Evolutionary conservation across 2,329 filamentous ascomycete genomes (phyloP).

Genomic region (Cladobotryum protrusum): DNA sequence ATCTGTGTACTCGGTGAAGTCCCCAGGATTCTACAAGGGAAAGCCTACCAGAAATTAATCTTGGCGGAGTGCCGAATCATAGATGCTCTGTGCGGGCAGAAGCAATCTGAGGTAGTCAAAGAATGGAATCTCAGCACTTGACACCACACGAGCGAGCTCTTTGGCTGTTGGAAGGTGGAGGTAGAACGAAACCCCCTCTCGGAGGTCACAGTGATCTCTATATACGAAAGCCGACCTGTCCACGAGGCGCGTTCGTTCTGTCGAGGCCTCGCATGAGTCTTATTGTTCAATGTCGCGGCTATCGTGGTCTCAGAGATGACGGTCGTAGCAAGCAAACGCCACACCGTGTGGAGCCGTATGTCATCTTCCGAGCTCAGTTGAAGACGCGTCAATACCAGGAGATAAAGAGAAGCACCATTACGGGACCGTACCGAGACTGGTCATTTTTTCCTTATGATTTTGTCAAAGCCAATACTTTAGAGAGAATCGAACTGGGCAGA

Average conservation of each 20-base stretch:
- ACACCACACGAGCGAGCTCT: background rate
- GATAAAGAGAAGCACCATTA: conserved; percentile 11
- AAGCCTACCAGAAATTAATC: too few relatives aligned
- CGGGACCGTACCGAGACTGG: conserved; percentile 21
- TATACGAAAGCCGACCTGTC: background rate
- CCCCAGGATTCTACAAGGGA: too few relatives aligned
- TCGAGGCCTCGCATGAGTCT: conserved; percentile 64
- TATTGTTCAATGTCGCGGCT: conserved; percentile 73
- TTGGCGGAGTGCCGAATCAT: too few relatives aligned
- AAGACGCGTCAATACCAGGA: conserved; percentile 20
- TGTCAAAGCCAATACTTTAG: conserved; percentile 46
- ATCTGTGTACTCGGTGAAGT: too few relatives aligned
- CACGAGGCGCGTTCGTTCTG: conserved; percentile 40
- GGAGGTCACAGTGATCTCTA: background rate
- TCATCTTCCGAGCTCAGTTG: conserved; percentile 46
- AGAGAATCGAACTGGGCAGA: conserved; percentile 35
- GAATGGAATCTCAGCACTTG: background rate
- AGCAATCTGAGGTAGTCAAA: background rate
- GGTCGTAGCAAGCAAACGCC: conserved; percentile 35
- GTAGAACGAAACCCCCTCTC: background rate
- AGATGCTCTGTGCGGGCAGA: too few relatives aligned
- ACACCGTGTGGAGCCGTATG: conserved; percentile 47
- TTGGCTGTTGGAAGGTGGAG: background rate
- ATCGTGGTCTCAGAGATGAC: conserved; percentile 56
- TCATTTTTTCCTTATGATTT: conserved; percentile 49